Conservation (phyloP, 805 yeast genomes). For the Metschnikowia henanensis region DNA sequence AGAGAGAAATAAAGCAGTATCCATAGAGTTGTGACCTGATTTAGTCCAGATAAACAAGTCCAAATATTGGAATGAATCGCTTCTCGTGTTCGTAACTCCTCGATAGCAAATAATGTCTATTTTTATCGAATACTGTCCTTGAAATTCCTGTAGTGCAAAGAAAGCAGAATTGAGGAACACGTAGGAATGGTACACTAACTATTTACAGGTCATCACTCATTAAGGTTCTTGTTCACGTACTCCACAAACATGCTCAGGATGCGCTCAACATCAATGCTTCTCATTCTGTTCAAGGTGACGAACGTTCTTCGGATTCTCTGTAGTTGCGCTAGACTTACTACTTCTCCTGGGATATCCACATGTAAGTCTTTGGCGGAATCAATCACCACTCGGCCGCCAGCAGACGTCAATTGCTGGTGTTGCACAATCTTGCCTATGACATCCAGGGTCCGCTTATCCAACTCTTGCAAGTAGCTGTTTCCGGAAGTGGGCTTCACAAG, state of each 20-base stretch:
- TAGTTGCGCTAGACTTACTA: slow-evolving; percentile 70
- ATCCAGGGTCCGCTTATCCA: slow-evolving; percentile 68
- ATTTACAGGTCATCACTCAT: slow-evolving; percentile 14
- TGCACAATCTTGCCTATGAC: slow-evolving; percentile 64
- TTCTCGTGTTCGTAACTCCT: too few species aligned
- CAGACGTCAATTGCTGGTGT: slow-evolving; percentile 51
- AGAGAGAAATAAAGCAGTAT: too few species aligned
- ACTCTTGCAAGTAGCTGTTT: slow-evolving; percentile 70
- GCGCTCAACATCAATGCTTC: slow-evolving; percentile 68
- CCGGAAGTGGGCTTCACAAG: slow-evolving; percentile 76
- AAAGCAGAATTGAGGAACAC: too few species aligned
- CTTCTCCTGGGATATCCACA: slow-evolving; percentile 62
- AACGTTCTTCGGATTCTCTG: slow-evolving; percentile 85
- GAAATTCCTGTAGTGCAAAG: too few species aligned
- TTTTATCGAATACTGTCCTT: too few species aligned
- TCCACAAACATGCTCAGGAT: slow-evolving; percentile 76
- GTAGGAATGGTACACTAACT: too few species aligned
- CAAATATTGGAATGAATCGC: too few species aligned
- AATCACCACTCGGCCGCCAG: slow-evolving; percentile 52
- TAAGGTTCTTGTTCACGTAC: slow-evolving; percentile 65
- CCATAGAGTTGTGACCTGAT: too few species aligned
- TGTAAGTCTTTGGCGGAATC: slow-evolving; percentile 42
- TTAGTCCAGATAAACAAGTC: too few species aligned
- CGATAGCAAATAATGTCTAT: too few species aligned
- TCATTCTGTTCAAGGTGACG: slow-evolving; percentile 75